These are phyloP conservation scores for Elsinoe necatrix DNA, from an alignment of 2,329 filamentous ascomycete species.

Conservation along the genomic window DNA sequence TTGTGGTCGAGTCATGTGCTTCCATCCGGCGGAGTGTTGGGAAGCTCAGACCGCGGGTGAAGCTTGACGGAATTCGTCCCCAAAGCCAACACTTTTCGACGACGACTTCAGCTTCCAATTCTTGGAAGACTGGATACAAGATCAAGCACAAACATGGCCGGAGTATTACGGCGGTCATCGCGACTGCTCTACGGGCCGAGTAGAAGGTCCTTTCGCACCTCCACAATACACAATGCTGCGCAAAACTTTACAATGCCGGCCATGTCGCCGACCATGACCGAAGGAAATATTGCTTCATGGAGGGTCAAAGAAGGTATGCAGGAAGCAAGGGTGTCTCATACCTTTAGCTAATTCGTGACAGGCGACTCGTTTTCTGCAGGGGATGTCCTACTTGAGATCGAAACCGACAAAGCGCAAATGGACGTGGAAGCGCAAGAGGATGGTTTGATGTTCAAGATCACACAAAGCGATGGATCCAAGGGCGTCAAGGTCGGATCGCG, in stretches of 20 bases:
- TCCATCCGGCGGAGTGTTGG: neutral
- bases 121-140: neutral
- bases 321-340: neutral
- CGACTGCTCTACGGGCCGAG: conserved; percentile 5
- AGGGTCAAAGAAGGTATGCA: conserved; percentile 65
- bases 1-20: neutral
- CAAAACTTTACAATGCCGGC: conserved; percentile 89
- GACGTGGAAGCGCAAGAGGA: conserved; percentile 90
- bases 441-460: conserved; percentile 76
- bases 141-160: neutral
- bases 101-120: neutral
- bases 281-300: conserved; percentile 81
- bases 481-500: conserved; percentile 66
- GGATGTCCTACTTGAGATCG: conserved; percentile 83
- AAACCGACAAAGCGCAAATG: conserved; percentile 92
- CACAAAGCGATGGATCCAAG: conserved; percentile 64
- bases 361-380: conserved; percentile 71
- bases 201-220: conserved; percentile 15
- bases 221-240: conserved; percentile 44
- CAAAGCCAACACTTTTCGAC: conserved; percentile 9
- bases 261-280: conserved; percentile 86
- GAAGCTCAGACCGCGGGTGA: conserved; percentile 9
- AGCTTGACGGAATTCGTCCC: conserved; percentile 5
- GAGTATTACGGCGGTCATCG: conserved; percentile 8
- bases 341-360: conserved; percentile 19